Conservation (phyloP, 352 stramenopile genomes). For the Thalassiosira exigua region DNA sequence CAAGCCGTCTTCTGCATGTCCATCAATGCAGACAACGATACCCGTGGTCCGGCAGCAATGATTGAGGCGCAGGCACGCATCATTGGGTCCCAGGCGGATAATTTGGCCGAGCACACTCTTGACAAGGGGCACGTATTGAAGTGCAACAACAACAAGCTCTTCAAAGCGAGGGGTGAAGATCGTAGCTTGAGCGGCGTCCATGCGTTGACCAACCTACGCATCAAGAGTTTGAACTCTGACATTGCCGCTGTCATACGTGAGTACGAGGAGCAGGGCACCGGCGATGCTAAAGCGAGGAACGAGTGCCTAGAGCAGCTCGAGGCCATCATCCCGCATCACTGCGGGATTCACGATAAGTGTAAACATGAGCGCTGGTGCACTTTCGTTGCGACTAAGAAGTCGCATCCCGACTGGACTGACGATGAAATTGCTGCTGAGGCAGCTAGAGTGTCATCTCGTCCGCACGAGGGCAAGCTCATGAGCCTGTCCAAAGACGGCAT, state of each 20-base stretch:
- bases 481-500: too few species aligned
- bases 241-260: background rate
- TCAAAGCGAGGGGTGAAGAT: slow-evolving; percentile 7
- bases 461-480: too few species aligned
- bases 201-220: slow-evolving; percentile 2
- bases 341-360: slow-evolving; percentile 11
- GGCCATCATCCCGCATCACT: slow-evolving; percentile 16
- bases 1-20: too few species aligned
- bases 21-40: too few species aligned
- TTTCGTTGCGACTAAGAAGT: slow-evolving; percentile 2
- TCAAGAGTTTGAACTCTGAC: slow-evolving; percentile 16
- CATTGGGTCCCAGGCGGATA: too few species aligned
- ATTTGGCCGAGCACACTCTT: too few species aligned
- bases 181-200: slow-evolving; percentile 3
- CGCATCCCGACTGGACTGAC: too few species aligned
- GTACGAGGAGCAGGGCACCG: slow-evolving; percentile 3
- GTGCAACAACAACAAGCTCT: slow-evolving; percentile 19
- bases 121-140: too few species aligned
- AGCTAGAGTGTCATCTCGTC: too few species aligned
- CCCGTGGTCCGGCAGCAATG: too few species aligned
- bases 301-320: slow-evolving; percentile 8
- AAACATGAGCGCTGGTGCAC: slow-evolving; percentile 12
- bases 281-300: background rate
- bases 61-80: too few species aligned
- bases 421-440: too few species aligned